Conservation (phyloP, 2,329 filamentous ascomycete species). For the Juglanconis sp. region DNA sequence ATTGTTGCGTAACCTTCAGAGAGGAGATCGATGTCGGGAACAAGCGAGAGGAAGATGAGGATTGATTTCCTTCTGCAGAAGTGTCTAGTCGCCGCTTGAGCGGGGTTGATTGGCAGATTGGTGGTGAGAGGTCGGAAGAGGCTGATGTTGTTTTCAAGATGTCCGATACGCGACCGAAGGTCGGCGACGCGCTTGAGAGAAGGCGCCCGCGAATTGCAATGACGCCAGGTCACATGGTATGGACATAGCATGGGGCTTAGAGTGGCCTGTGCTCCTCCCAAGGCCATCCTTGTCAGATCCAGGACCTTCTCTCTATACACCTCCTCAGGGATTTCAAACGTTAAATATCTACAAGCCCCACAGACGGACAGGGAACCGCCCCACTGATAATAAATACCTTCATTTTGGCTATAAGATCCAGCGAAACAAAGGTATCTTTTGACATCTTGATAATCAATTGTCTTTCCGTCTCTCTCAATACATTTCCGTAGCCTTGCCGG, state of each 20-base stretch:
- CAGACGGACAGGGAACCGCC: too few relatives aligned
- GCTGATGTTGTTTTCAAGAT: neutral
- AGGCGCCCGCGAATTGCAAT: neutral
- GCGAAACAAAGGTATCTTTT: too few relatives aligned
- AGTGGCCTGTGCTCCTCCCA: neutral
- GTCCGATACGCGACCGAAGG: neutral
- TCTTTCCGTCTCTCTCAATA: too few relatives aligned
- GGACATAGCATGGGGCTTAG: neutral
- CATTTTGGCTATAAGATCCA: too few relatives aligned
- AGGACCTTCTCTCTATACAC: neutral
- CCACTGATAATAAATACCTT: too few relatives aligned
- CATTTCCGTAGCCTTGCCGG: too few relatives aligned
- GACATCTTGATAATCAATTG: too few relatives aligned
- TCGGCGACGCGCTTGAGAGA: neutral
- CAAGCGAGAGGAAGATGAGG: neutral
- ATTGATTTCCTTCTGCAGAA: neutral
- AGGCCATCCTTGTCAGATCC: neutral
- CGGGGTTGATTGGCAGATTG: neutral
- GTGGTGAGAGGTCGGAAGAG: neutral
- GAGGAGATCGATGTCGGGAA: neutral
- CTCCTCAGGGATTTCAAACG: too few relatives aligned
- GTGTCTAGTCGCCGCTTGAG: neutral
- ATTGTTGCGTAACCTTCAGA: conserved; percentile 26
- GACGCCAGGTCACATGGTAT: conserved; percentile 6
- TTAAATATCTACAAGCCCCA: too few relatives aligned